Conservation (phyloP, 129 eudicot species). For the Cynara cardunculus region DNA sequence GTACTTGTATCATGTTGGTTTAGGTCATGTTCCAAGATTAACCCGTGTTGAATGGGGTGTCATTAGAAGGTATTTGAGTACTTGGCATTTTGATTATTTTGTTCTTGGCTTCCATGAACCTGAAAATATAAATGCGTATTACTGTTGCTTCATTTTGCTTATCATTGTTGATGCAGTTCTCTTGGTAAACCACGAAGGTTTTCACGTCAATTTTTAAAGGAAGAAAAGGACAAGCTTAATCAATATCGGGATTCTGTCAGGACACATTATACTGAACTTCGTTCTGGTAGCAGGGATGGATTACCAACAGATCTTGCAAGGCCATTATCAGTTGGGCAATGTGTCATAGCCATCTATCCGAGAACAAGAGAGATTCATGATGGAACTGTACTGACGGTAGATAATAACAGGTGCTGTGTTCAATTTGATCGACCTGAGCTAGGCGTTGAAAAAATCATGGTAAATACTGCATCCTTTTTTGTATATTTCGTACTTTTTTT, state of each 20-base stretch:
- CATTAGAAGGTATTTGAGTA: constrained; percentile 65
- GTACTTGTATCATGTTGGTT: constrained; percentile 91
- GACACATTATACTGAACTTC: constrained; percentile 80
- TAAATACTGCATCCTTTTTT: constrained; percentile 26
- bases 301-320: constrained; percentile 87
- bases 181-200: constrained; percentile 95
- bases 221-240: constrained; percentile 87
- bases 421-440: constrained; percentile 83
- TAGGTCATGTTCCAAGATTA: constrained; percentile 96
- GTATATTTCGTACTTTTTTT: background rate
- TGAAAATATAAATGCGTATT: background rate
- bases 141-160: background rate
- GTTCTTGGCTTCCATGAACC: background rate
- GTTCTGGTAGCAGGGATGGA: constrained; percentile 84
- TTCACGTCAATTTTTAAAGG: constrained; percentile 75
- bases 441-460: constrained; percentile 82
- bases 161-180: constrained; percentile 60
- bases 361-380: constrained; percentile 80
- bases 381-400: constrained; percentile 86
- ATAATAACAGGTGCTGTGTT: constrained; percentile 71
- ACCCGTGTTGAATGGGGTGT: constrained; percentile 99
- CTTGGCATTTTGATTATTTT: background rate
- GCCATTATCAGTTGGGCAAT: constrained; percentile 89
- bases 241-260: constrained; percentile 84
- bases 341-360: constrained; percentile 85